Percentiles rank a stretch among this genome's conserved stretches.
These are phyloP conservation scores for Suzukiozyma palmioleophila DNA, from an alignment of 1,139 yeast species.

Conservation along the genomic window DNA sequence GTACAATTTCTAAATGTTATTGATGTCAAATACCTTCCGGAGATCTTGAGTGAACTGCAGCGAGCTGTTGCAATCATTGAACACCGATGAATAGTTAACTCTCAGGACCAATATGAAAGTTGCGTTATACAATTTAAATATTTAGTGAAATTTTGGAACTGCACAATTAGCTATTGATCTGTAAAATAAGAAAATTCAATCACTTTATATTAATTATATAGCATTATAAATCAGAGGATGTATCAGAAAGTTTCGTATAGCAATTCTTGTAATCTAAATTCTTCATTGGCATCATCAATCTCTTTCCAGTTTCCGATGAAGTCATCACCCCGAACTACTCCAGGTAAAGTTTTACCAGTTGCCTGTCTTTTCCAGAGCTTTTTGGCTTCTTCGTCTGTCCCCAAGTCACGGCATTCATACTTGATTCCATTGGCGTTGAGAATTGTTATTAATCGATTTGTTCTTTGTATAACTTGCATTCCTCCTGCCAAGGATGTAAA, in stretches of 20 bases:
- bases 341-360: slow-evolving; percentile 76
- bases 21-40: neutral
- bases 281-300: slow-evolving; percentile 81
- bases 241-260: slow-evolving; percentile 45
- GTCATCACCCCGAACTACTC: slow-evolving; percentile 90
- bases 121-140: too few relatives aligned
- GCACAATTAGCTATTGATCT: too few relatives aligned
- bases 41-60: neutral
- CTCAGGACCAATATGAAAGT: too few relatives aligned
- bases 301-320: slow-evolving; percentile 80
- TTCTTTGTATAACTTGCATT: slow-evolving; percentile 75
- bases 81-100: too few relatives aligned
- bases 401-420: slow-evolving; percentile 72
- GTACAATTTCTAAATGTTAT: neutral
- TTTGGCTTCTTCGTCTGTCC: slow-evolving; percentile 84
- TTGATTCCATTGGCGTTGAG: slow-evolving; percentile 69
- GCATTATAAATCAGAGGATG: neutral
- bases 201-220: neutral
- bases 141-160: too few relatives aligned
- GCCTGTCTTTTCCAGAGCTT: slow-evolving; percentile 80
- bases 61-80: neutral
- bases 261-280: slow-evolving; percentile 60
- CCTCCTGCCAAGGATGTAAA: slow-evolving; percentile 91
- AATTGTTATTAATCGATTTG: slow-evolving; percentile 73
- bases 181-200: neutral